Base-by-base conservation (phyloP, 768 basidiomycete species). In the Boletus sensibilis region DNA sequence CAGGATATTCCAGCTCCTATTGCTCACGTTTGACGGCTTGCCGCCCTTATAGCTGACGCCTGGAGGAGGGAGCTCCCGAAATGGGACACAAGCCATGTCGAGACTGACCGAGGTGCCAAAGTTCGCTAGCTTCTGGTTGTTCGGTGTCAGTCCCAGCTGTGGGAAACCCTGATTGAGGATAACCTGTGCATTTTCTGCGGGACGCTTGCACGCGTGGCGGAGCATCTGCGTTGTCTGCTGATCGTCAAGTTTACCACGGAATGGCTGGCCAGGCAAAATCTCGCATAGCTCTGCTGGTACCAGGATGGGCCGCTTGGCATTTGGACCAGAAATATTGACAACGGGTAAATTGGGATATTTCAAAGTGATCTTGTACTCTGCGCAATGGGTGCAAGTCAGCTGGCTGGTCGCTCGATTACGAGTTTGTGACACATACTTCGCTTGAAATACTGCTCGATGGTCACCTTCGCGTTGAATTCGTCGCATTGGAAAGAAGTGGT, bases 1-100 rank as follows among this genome's bases (percentile, higher is more conserved):
- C 33, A 86, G 67, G 50, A 92, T 85, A 58, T 92, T 92, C 91
- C 91, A 93, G 38, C 82, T 80, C 0, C 85, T 90, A 33, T 86
- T 81, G 35, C 63, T 72, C 7, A 83, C 79, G 13, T 71, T 77
- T 3, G 68, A 50, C 69, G 75, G 66, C 7, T 53, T 66, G 2
- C 82, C 84, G 5, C 61, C 70, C 35, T 70, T 74, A 64, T 93
- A 93, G 2, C 74, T 73, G 48, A 92, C 63, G 1, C 59, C 56
- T 0, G 92, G 92, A 0, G 86, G 72, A 0, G 72, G 74, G 2
- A 94, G 80, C 55, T 88, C 79, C 14, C 91, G 82, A 3, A 70
- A 85, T 2, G 89, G 89, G 4, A 90, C 68, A 7, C 79, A 76
- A 0, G 82, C 68, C 88, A 93, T 88, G 47, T 85, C 66, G 1